phyloP scores from a whole-genome alignment of 2,329 filamentous ascomycete genomes.

The Colletotrichum godetiae region DNA sequence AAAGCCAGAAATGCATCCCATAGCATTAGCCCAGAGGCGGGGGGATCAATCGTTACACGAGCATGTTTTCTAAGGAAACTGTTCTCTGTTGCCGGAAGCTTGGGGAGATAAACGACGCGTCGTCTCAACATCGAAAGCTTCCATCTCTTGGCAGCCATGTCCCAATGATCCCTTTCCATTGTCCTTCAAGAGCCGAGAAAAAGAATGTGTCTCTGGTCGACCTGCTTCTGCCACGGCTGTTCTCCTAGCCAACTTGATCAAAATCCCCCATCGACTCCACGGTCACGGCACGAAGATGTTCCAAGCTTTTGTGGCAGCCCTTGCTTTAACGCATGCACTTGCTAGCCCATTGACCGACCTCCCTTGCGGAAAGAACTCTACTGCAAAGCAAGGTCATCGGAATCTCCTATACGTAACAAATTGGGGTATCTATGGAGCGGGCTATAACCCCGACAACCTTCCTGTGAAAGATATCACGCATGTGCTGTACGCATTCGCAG shows the following conservation, averaged over 20 bases:
- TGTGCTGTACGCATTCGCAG: conserved; percentile 26
- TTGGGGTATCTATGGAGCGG: conserved; percentile 29
- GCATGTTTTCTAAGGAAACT: background rate
- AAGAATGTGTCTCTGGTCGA: too few species aligned
- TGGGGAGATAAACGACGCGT: background rate
- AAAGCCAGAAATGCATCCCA: background rate
- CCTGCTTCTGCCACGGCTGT: too few species aligned
- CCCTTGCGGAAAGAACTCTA: background rate
- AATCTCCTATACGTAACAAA: conserved; percentile 29
- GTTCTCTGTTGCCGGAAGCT: background rate
- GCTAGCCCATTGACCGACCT: background rate
- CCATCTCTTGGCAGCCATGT: background rate
- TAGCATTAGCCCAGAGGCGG: background rate
- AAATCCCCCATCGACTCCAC: too few species aligned
- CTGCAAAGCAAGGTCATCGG: background rate
- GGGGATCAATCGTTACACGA: background rate
- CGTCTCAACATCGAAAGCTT: background rate
- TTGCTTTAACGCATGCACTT: background rate
- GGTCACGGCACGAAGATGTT: background rate
- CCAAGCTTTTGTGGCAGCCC: background rate
- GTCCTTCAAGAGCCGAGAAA: background rate
- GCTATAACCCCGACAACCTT: conserved; percentile 13
- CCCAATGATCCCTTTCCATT: background rate
- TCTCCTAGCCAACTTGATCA: too few species aligned
- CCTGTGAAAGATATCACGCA: conserved; percentile 16